Evolutionary conservation across 148 eudicot species (phyloP).

Genomic region (Nepenthes gracilis): DNA sequence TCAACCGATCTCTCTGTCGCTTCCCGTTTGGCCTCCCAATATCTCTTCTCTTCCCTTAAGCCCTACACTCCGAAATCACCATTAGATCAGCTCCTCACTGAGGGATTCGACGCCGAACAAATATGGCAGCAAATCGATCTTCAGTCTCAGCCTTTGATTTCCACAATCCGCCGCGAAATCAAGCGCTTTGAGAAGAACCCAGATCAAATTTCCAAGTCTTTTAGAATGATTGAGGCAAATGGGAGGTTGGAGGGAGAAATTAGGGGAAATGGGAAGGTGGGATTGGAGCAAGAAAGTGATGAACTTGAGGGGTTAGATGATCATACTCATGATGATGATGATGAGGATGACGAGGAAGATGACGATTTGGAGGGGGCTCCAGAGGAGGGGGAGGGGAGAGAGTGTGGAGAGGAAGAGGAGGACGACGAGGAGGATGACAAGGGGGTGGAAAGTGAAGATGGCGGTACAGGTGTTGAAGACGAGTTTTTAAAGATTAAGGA

Average conservation of each 20-base stretch:
- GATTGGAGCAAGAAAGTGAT: conserved; percentile 7
- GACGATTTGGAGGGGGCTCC: conserved; percentile 11
- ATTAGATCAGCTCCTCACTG: conserved; percentile 35
- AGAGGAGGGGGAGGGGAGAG: conserved; percentile 12
- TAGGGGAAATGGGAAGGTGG: conserved; percentile 8
- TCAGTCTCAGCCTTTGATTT: conserved; percentile 53
- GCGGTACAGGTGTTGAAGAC: conserved; percentile 60
- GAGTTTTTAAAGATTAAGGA: conserved; percentile 74
- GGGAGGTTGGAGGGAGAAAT: not conserved
- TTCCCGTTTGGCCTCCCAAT: conserved; percentile 45
- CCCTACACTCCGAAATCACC: conserved; percentile 67
- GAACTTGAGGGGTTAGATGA: conserved; percentile 8
- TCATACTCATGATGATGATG: conserved; percentile 7
- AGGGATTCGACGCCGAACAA: conserved; percentile 89
- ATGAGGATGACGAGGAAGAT: conserved; percentile 16
- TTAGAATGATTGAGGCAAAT: conserved; percentile 14
- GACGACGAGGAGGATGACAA: conserved; percentile 22
- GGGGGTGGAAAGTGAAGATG: conserved; percentile 21
- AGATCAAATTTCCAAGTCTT: conserved; percentile 24
- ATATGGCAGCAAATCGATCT: conserved; percentile 92
- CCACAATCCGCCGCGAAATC: conserved; percentile 39
- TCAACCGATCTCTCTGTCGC: conserved; percentile 38
- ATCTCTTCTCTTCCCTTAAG: conserved; percentile 40
- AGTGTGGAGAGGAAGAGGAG: conserved; percentile 15
- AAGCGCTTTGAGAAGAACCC: conserved; percentile 57